Percentiles rank a stretch among this genome's conserved stretches.
Evolutionary conservation across 1,139 yeast genomes (phyloP).

Genomic region (Candida freyschussii): DNA sequence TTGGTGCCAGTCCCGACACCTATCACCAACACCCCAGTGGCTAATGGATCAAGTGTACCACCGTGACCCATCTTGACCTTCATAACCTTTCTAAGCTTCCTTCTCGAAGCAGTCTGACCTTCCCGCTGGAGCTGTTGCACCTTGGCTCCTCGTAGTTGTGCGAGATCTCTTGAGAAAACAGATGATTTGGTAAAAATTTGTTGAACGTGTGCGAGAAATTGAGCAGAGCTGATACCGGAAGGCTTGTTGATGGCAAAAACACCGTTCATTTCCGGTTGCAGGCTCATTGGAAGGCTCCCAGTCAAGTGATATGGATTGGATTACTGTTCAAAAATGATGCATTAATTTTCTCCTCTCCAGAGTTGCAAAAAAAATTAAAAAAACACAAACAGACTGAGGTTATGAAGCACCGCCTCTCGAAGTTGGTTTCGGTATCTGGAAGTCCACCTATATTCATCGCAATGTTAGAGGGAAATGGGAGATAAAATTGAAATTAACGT

Average conservation of each 20-base stretch:
- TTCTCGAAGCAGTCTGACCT: constrained; percentile 35
- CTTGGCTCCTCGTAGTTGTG: constrained; percentile 43
- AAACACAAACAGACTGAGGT: too few relatives aligned
- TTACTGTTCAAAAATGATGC: too few relatives aligned
- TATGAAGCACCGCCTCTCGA: too few relatives aligned
- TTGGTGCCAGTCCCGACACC: constrained; percentile 93
- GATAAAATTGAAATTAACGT: constrained; percentile 8
- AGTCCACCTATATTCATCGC: constrained; percentile 20
- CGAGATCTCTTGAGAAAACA: constrained; percentile 53
- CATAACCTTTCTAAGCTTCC: constrained; percentile 43
- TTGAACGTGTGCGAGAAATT: constrained; percentile 64
- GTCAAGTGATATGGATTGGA: too few relatives aligned
- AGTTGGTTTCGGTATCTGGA: constrained; percentile 17
- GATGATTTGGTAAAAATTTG: constrained; percentile 54
- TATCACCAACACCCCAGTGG: constrained; percentile 86
- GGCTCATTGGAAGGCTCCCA: constrained; percentile 2
- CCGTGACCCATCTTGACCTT: constrained; percentile 95
- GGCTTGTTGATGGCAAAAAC: constrained; percentile 94
- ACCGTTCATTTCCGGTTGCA: constrained; percentile 59
- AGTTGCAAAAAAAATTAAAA: too few relatives aligned
- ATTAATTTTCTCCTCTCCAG: too few relatives aligned
- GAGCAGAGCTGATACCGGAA: constrained; percentile 74
- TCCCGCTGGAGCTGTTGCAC: constrained; percentile 41
- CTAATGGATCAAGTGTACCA: constrained; percentile 93
- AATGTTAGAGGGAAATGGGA: too few relatives aligned